These are phyloP conservation scores for Puccinia horiana DNA, from an alignment of 1,284 basidiomycete species.

Conservation along the genomic window DNA sequence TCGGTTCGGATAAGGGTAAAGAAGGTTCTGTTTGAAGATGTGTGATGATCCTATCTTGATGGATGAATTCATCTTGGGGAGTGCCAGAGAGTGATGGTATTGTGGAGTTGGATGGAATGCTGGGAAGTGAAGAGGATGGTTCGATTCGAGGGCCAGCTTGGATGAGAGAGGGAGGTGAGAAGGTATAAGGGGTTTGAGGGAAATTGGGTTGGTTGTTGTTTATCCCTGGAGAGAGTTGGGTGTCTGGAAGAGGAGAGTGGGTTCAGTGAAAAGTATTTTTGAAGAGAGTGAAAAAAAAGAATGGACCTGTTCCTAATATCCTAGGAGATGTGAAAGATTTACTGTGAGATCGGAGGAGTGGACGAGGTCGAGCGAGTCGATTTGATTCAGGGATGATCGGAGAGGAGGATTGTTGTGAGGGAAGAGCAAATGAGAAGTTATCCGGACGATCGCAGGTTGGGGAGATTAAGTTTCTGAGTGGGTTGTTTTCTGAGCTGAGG, in stretches of 20 bases:
- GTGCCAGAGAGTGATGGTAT: not conserved
- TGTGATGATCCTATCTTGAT: not conserved
- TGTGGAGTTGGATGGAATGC: not conserved
- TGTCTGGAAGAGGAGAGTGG: not conserved
- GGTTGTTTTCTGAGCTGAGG: too few relatives aligned
- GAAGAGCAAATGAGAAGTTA: not conserved
- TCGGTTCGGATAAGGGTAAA: not conserved
- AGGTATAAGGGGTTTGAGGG: not conserved
- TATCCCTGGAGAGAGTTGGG: not conserved
- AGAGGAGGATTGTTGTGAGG: not conserved
- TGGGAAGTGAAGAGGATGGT: not conserved
- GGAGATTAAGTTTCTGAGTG: not conserved
- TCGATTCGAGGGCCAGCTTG: not conserved
- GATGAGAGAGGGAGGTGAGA: not conserved
- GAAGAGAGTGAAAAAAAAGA: not conserved
- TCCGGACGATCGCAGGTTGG: not conserved
- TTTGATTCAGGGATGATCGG: not conserved
- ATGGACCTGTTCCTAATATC: conserved; percentile 3
- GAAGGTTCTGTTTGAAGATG: not conserved
- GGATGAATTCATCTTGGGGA: conserved; percentile 6
- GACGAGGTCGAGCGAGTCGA: not conserved
- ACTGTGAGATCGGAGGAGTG: not conserved
- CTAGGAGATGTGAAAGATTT: conserved; percentile 1
- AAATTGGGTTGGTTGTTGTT: not conserved
- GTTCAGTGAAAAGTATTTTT: not conserved